Conservation (phyloP, 805 yeast species). For the Pichia deserticola region DNA sequence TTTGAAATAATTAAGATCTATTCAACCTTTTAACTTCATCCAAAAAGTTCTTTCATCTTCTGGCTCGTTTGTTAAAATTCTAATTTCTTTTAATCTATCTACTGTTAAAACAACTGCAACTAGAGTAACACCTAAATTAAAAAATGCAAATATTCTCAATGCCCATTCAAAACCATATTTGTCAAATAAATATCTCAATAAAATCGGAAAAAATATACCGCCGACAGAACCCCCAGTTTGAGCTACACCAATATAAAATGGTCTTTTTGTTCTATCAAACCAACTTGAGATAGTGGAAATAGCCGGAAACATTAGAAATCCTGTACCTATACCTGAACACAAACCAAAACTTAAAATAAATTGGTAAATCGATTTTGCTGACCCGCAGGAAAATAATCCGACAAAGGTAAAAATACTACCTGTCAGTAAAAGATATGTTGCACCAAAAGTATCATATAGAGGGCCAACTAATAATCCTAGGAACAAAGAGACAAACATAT, state of each 20-base stretch:
- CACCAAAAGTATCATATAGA: conserved; percentile 57
- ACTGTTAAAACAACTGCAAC: conserved; percentile 32
- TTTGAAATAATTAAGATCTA: conserved; percentile 33
- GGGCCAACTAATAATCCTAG: conserved; percentile 36
- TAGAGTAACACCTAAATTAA: conserved; percentile 34
- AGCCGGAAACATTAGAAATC: conserved; percentile 53
- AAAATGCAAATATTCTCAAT: conserved; percentile 41
- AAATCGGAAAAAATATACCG: conserved; percentile 44
- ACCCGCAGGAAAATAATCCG: conserved; percentile 55
- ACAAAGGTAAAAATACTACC: conserved; percentile 41
- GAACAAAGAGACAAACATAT: conserved; percentile 41
- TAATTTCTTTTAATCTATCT: conserved; percentile 32
- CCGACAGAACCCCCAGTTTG: conserved; percentile 50
- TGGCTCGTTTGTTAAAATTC: conserved; percentile 17
- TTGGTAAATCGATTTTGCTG: conserved; percentile 46
- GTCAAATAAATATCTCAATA: conserved; percentile 40
- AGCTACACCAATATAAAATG: conserved; percentile 43
- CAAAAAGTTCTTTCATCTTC: conserved; percentile 13
- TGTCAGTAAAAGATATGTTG: conserved; percentile 34
- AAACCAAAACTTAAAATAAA: conserved; percentile 55
- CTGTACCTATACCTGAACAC: conserved; percentile 51
- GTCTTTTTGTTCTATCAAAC: conserved; percentile 46
- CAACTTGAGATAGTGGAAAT: conserved; percentile 59
- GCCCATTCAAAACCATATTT: conserved; percentile 53
- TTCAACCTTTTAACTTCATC: conserved; percentile 22